Conservation (phyloP, 2,329 filamentous ascomycete species). For the Phialemonium atrogriseum region DNA sequence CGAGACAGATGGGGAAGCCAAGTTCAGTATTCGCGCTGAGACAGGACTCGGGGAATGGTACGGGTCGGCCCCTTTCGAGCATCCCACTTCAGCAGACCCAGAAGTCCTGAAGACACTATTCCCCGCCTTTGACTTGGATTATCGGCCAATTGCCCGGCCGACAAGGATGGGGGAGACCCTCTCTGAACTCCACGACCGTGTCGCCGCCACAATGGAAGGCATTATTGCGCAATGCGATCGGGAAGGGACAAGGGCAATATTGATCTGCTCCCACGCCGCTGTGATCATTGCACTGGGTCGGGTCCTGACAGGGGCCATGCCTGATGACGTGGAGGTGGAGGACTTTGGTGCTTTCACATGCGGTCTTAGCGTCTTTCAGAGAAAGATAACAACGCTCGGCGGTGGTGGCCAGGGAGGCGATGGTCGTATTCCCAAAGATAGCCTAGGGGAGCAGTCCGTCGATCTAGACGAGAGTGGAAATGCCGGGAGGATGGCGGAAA, state of each 20-base stretch:
- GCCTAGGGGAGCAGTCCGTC: no score
- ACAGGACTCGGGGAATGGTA: slow-evolving; percentile 77
- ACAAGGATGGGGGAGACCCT: slow-evolving; percentile 70
- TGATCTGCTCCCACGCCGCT: slow-evolving; percentile 87
- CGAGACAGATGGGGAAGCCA: no score
- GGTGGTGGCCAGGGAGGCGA: no score
- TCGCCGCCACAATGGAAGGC: slow-evolving; percentile 59
- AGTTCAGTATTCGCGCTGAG: slow-evolving; percentile 43
- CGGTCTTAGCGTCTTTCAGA: slow-evolving; percentile 58
- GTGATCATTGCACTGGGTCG: slow-evolving; percentile 80
- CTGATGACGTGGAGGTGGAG: slow-evolving; percentile 59
- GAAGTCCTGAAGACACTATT: slow-evolving; percentile 59
- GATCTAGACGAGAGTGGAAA: no score
- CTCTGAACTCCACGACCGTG: slow-evolving; percentile 68
- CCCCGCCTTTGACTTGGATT: slow-evolving; percentile 47
- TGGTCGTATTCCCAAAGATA: no score
- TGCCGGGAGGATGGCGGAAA: no score
- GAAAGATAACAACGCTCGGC: slow-evolving; percentile 19
- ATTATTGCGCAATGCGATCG: slow-evolving; percentile 67
- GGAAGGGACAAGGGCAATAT: slow-evolving; percentile 59
- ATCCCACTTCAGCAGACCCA: slow-evolving; percentile 67
- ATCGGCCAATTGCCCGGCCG: slow-evolving; percentile 60
- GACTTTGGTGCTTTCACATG: slow-evolving; percentile 85
- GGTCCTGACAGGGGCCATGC: slow-evolving; percentile 70
- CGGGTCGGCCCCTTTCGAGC: slow-evolving; percentile 74